Conservation (phyloP, 345 rosid genomes). For the Nephelium lappaceum region DNA sequence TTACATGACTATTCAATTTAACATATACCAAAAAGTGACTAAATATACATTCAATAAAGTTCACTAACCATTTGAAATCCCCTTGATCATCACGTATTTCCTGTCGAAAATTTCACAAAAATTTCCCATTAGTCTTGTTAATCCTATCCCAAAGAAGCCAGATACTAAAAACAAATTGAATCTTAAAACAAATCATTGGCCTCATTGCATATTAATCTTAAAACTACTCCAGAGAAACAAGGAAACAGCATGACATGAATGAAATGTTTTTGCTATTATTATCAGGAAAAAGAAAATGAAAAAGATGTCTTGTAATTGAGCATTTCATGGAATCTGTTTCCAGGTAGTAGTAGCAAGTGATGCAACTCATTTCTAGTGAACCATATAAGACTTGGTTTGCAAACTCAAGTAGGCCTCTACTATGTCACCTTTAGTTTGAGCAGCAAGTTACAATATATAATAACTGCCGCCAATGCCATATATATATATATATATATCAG, state of each 20-base stretch:
- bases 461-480: too few species aligned
- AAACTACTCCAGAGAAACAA: neutral
- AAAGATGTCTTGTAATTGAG: too few species aligned
- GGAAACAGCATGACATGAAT: neutral
- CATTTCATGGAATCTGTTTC: too few species aligned
- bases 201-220: neutral
- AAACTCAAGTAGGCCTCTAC: too few species aligned
- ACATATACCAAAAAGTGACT: slow-evolving; percentile 4
- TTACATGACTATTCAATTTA: neutral
- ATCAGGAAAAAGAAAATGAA: neutral
- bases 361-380: too few species aligned
- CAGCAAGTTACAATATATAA: too few species aligned
- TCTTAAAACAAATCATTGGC: neutral
- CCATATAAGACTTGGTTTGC: too few species aligned
- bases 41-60: neutral
- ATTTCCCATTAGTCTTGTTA: neutral
- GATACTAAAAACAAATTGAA: neutral
- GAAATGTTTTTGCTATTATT: neutral
- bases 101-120: slow-evolving; percentile 16
- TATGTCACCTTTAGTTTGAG: too few species aligned
- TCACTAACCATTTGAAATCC: slow-evolving; percentile 26
- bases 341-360: too few species aligned
- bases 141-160: neutral
- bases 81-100: neutral
- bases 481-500: too few species aligned